A percentile compares a stretch with the other conserved stretches of the same genome.
Evolutionary conservation across 208 protist genomes (phyloP).

Genomic region (Leptomonas seymouri): DNA sequence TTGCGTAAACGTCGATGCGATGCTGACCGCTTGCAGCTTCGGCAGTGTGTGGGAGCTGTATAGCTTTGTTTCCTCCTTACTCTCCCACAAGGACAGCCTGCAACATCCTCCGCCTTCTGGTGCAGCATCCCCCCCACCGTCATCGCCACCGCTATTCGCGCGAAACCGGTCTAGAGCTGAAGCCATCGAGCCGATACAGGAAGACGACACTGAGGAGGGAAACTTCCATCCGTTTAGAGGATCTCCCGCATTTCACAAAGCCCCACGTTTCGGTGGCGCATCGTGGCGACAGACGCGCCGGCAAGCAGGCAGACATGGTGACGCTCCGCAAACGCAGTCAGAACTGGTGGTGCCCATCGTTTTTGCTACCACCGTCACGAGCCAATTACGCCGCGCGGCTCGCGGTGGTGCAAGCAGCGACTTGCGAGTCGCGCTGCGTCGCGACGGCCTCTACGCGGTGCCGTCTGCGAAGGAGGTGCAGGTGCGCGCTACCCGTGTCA

Average conservation of each 20-base stretch:
- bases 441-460: conserved; percentile 15
- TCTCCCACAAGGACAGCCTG: background rate
- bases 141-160: background rate
- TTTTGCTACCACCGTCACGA: conserved; percentile 12
- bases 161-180: background rate
- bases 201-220: background rate
- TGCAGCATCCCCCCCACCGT: too few relatives aligned
- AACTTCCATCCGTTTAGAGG: background rate
- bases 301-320: background rate
- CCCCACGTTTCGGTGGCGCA: conserved; percentile 2
- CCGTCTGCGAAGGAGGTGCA: conserved; percentile 9
- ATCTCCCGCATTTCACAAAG: background rate
- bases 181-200: background rate
- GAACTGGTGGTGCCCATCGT: conserved; percentile 12
- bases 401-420: conserved; percentile 1
- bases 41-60: conserved; percentile 24
- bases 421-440: conserved; percentile 10
- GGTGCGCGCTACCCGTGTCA: conserved; percentile 7
- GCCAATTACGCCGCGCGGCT: conserved; percentile 9
- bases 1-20: background rate
- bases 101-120: background rate
- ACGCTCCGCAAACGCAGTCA: background rate
- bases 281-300: conserved; percentile 8
- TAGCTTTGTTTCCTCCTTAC: conserved; percentile 14
- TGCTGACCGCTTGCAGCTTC: conserved; percentile 7